A percentile compares a stretch with the other conserved stretches of the same genome.
phyloP scores from a whole-genome alignment of 2,329 filamentous ascomycete species.

The Colletotrichum higginsianum region DNA sequence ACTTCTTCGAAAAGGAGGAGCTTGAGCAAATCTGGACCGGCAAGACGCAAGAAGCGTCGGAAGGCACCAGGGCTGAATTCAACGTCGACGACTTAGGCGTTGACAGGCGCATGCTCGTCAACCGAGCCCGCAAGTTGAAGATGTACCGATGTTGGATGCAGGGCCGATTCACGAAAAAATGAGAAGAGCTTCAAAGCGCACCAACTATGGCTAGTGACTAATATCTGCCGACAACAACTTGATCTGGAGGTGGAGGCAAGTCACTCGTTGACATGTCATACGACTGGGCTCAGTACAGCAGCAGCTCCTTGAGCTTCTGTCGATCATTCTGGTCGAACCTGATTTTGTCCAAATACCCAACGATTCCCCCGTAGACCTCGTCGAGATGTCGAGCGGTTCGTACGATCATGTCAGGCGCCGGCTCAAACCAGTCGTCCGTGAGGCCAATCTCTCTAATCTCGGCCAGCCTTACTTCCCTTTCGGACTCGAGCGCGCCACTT shows the following conservation, averaged over 20 bases:
- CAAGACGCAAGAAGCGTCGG: constrained; percentile 47
- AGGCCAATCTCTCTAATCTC: constrained; percentile 82
- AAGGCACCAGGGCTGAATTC: constrained; percentile 64
- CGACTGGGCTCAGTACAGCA: constrained; percentile 57
- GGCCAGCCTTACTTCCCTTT: constrained; percentile 73
- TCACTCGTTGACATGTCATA: neutral
- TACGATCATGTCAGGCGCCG: constrained; percentile 75
- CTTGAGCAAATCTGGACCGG: constrained; percentile 84
- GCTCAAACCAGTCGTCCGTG: constrained; percentile 79
- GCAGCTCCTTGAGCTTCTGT: constrained; percentile 55
- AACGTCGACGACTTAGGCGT: constrained; percentile 84
- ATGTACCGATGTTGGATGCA: constrained; percentile 99
- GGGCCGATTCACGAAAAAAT: constrained; percentile 82
- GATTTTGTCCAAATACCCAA: constrained; percentile 75
- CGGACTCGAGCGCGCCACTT: constrained; percentile 69
- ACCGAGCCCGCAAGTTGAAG: constrained; percentile 90
- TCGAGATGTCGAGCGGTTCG: constrained; percentile 72
- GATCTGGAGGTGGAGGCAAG: neutral
- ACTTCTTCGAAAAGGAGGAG: constrained; percentile 95
- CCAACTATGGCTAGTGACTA: constrained; percentile 10
- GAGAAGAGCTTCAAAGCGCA: constrained; percentile 45
- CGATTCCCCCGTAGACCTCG: constrained; percentile 75
- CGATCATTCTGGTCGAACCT: constrained; percentile 68
- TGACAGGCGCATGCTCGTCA: constrained; percentile 92
- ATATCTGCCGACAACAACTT: neutral